Conservation (phyloP, 164 flowering plant species). For the Houttuynia cordata region DNA sequence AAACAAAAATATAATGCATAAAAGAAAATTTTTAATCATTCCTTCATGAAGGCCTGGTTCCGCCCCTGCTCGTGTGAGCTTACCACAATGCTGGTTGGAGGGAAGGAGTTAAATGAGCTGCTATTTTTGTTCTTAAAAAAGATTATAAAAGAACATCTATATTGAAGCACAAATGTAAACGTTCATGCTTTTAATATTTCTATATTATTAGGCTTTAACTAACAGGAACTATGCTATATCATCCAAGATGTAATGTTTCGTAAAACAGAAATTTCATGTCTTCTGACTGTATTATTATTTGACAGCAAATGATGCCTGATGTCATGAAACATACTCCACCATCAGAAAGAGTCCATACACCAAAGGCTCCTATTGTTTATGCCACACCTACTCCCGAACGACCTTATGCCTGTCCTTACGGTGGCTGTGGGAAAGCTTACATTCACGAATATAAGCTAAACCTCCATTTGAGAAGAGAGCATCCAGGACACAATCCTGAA, state of each 20-base stretch:
- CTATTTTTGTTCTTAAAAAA: too few relatives aligned
- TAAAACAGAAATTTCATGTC: too few relatives aligned
- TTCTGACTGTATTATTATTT: background rate
- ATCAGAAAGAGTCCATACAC: constrained; percentile 44
- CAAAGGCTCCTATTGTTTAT: constrained; percentile 48
- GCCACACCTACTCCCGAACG: constrained; percentile 75
- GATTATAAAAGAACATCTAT: too few relatives aligned
- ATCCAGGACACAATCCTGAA: constrained; percentile 72
- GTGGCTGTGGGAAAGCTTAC: constrained; percentile 87
- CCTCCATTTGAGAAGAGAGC: constrained; percentile 83
- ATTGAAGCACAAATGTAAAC: too few relatives aligned
- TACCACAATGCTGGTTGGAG: background rate
- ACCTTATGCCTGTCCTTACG: constrained; percentile 85
- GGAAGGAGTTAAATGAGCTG: background rate
- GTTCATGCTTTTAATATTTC: too few relatives aligned
- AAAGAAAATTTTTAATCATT: too few relatives aligned
- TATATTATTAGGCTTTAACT: too few relatives aligned
- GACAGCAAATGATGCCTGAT: constrained; percentile 30
- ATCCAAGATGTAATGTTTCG: too few relatives aligned
- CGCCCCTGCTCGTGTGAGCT: too few relatives aligned
- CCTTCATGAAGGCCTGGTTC: too few relatives aligned
- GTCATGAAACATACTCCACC: constrained; percentile 42
- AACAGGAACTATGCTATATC: too few relatives aligned
- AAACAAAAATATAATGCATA: too few relatives aligned
- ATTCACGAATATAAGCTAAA: constrained; percentile 96